Evolutionary conservation across 805 yeast species (phyloP).

Genomic region (Kodamaea restingae): DNA sequence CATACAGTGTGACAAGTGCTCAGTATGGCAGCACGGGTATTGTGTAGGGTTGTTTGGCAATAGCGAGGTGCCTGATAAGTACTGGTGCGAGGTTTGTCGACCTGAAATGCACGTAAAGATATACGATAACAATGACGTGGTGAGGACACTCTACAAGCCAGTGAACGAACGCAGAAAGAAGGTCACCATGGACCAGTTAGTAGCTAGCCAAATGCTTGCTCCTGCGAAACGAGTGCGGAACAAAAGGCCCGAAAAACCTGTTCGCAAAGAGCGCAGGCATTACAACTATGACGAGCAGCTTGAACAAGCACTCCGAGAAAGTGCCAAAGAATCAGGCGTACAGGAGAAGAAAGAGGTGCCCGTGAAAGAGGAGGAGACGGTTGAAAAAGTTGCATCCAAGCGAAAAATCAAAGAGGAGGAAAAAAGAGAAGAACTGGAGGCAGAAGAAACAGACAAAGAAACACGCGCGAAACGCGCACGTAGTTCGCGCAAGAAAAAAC

Average conservation of each 20-base stretch:
- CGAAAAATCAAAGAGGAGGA: constrained; percentile 9
- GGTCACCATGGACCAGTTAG: constrained; percentile 17
- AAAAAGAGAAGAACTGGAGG: constrained; percentile 8
- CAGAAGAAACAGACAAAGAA: constrained; percentile 9
- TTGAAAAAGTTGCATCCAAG: background rate
- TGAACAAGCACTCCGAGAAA: constrained; percentile 51
- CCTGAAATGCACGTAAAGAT: constrained; percentile 73
- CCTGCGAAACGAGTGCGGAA: constrained; percentile 18
- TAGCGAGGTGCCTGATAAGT: constrained; percentile 81
- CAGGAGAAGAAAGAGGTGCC: constrained; percentile 21
- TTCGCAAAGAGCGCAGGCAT: constrained; percentile 31
- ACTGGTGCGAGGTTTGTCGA: constrained; percentile 89
- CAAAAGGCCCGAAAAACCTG: constrained; percentile 15
- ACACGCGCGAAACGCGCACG: constrained; percentile 8
- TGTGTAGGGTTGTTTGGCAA: constrained; percentile 84
- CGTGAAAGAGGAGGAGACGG: constrained; percentile 13
- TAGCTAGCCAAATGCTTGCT: constrained; percentile 13
- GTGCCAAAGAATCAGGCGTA: constrained; percentile 47
- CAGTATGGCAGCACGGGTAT: constrained; percentile 96
- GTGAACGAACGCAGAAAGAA: constrained; percentile 42
- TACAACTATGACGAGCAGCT: constrained; percentile 40
- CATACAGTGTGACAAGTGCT: constrained; percentile 85
- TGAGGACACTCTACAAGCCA: constrained; percentile 37
- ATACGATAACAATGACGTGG: constrained; percentile 20
- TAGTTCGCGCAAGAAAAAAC: constrained; percentile 8